Evolutionary conservation across 106 monocot genomes (phyloP).

Genomic region (Acanthochlamys bracteata): DNA sequence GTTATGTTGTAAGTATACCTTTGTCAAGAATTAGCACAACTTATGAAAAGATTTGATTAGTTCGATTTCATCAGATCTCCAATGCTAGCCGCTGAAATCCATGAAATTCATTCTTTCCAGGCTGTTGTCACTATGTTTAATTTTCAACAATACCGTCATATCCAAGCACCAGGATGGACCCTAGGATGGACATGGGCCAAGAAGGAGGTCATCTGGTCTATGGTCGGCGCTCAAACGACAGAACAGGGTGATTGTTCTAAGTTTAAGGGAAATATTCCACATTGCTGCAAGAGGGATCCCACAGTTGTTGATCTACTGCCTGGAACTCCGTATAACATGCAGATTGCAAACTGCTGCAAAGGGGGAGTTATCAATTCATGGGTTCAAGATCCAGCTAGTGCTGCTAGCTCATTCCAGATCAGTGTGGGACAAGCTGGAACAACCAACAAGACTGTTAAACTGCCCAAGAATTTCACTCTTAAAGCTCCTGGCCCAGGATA

Average conservation of each 20-base stretch:
- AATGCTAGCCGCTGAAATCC: too few species aligned
- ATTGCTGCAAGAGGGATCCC: constrained; percentile 67
- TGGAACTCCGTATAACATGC: constrained; percentile 70
- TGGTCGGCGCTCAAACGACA: constrained; percentile 65
- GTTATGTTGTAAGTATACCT: constrained; percentile 75
- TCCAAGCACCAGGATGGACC: constrained; percentile 72
- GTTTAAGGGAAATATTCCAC: constrained; percentile 51
- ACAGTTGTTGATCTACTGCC: constrained; percentile 60
- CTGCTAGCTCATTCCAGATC: constrained; percentile 64
- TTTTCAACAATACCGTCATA: constrained; percentile 74
- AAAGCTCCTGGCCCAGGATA: constrained; percentile 67
- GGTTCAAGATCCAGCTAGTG: constrained; percentile 54
- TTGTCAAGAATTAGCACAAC: background rate
- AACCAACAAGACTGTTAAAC: constrained; percentile 54
- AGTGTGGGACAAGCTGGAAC: constrained; percentile 57
- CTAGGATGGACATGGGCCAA: constrained; percentile 79
- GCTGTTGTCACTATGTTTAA: constrained; percentile 69
- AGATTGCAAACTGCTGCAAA: constrained; percentile 83
- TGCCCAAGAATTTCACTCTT: constrained; percentile 71
- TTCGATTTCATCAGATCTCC: too few species aligned
- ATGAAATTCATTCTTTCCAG: constrained; percentile 14
- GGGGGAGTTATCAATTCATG: constrained; percentile 60
- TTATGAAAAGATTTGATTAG: too few species aligned
- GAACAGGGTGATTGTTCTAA: constrained; percentile 76
- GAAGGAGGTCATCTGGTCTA: constrained; percentile 70